phyloP scores from a whole-genome alignment of 2,329 filamentous ascomycete species.

The Aspergillus udagawae region DNA sequence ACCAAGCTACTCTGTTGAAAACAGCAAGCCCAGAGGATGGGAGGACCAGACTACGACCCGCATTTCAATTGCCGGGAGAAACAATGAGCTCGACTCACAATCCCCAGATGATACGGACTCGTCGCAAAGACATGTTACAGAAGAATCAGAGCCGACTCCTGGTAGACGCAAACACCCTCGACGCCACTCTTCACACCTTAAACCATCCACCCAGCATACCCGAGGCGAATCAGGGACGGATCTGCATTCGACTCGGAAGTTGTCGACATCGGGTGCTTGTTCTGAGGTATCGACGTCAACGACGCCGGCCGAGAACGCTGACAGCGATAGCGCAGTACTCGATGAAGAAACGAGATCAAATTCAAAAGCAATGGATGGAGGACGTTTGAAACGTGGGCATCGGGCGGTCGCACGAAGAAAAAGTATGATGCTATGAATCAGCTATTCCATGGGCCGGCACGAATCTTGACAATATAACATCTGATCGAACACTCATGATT shows the following conservation, averaged over 20 bases:
- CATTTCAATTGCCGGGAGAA: neutral
- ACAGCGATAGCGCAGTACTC: neutral
- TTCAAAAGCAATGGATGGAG: constrained; percentile 8
- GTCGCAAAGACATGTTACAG: neutral
- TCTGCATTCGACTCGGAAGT: neutral
- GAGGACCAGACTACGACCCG: neutral
- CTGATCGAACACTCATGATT: neutral
- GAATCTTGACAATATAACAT: neutral
- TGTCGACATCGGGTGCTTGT: neutral
- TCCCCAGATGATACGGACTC: neutral
- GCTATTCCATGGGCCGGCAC: neutral
- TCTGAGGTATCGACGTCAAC: neutral
- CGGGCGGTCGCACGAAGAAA: constrained; percentile 33
- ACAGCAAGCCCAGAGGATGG: neutral
- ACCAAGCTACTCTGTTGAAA: neutral
- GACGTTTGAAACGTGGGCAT: constrained; percentile 23
- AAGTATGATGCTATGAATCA: constrained; percentile 38
- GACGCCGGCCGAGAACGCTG: constrained; percentile 9
- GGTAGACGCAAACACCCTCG: constrained; percentile 20
- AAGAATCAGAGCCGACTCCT: constrained; percentile 4
- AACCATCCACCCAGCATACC: constrained; percentile 5
- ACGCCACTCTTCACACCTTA: constrained; percentile 32
- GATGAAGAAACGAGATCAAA: neutral
- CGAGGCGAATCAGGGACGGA: constrained; percentile 1
- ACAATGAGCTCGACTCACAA: neutral